A percentile compares a stretch with the other conserved stretches of the same genome.
These are phyloP conservation scores for Rhodotorula sp. DNA, from an alignment of 1,284 basidiomycete species.

Conservation along the genomic window DNA sequence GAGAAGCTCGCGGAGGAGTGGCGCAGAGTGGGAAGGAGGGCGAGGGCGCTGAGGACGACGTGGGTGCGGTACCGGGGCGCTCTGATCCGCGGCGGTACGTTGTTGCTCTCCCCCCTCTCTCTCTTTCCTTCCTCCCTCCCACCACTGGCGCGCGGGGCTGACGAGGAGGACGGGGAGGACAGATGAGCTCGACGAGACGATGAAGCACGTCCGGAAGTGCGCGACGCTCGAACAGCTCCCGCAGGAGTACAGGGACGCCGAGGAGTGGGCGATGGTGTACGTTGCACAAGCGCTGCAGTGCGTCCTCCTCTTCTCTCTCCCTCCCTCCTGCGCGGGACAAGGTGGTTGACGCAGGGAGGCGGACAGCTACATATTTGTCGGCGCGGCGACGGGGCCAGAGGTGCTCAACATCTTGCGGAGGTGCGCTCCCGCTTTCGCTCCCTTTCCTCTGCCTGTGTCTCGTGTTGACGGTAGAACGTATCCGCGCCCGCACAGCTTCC, in stretches of 20 bases:
- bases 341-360: neutral
- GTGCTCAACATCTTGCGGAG: conserved; percentile 32
- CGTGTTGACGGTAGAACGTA: neutral
- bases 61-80: conserved; percentile 31
- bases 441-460: too few species aligned
- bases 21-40: conserved; percentile 20
- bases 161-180: neutral
- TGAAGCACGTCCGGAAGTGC: conserved; percentile 16
- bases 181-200: conserved; percentile 40
- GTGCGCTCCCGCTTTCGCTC: neutral
- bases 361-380: conserved; percentile 39
- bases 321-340: neutral
- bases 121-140: neutral
- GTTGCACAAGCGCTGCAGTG: conserved; percentile 40
- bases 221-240: conserved; percentile 22
- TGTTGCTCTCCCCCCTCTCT: neutral
- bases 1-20: conserved; percentile 17
- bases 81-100: conserved; percentile 28
- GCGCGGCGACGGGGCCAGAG: conserved; percentile 25
- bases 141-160: neutral
- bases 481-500: conserved; percentile 24
- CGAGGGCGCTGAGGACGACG: conserved; percentile 26
- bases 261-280: conserved; percentile 41
- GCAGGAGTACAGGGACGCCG: conserved; percentile 28
- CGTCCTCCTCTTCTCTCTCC: neutral